Evolutionary conservation across 2,329 filamentous ascomycete genomes (phyloP).

Genomic region (Exophiala phaeomuriformis): DNA sequence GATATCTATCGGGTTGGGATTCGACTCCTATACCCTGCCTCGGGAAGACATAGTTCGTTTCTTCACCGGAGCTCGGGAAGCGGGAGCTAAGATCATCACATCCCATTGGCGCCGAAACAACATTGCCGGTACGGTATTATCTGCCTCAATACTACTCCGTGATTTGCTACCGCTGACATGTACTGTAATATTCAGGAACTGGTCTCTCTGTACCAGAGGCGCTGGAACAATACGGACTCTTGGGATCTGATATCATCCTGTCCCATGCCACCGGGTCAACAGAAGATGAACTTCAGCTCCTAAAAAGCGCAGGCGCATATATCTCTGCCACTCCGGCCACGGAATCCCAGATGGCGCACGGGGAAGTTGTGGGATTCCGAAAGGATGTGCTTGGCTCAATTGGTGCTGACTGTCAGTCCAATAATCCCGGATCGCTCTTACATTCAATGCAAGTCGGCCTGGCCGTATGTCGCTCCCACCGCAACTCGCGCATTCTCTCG

Average conservation of each 20-base stretch:
- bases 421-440: constrained; percentile 28
- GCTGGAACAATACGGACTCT: constrained; percentile 4
- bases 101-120: constrained; percentile 27
- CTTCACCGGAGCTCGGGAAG: constrained; percentile 17
- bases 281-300: constrained; percentile 24
- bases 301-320: constrained; percentile 20
- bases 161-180: no score
- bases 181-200: no score
- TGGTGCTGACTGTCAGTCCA: constrained; percentile 32
- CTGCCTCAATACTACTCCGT: constrained; percentile 34
- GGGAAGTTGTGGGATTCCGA: constrained; percentile 28
- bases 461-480: constrained; percentile 28
- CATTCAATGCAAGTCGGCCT: constrained; percentile 29
- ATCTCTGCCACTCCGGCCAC: constrained; percentile 45
- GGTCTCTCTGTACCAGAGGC: not conserved
- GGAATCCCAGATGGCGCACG: constrained; percentile 43
- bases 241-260: constrained; percentile 36
- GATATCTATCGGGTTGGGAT: constrained; percentile 29
- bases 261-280: constrained; percentile 34
- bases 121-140: constrained; percentile 23
- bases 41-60: constrained; percentile 26
- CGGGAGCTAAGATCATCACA: constrained; percentile 28
- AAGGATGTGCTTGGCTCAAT: constrained; percentile 32
- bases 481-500: constrained; percentile 29
- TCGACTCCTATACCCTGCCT: constrained; percentile 28